Conservation (phyloP, 306 rosid species). For the Datisca glomerata region DNA sequence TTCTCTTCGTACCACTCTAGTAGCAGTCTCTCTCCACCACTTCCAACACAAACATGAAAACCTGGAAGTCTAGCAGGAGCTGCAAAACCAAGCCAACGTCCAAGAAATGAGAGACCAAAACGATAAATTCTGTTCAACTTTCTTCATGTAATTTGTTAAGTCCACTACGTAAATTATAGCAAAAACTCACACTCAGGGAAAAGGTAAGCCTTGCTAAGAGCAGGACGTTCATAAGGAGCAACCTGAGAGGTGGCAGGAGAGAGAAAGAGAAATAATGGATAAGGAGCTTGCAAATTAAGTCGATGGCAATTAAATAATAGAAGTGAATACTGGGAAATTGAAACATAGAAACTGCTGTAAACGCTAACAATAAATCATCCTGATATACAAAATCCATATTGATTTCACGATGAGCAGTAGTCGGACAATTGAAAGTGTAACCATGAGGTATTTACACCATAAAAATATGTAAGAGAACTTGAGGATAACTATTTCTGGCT, state of each 20-base stretch:
- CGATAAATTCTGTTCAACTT: not conserved
- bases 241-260: conserved; percentile 30
- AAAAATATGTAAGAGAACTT: too few species aligned
- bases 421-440: too few species aligned
- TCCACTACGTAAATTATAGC: not conserved
- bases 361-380: too few species aligned
- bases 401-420: too few species aligned
- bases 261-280: conserved; percentile 1
- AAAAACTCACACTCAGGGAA: conserved; percentile 79
- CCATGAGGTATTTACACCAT: too few species aligned
- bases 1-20: conserved; percentile 84
- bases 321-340: too few species aligned
- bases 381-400: too few species aligned
- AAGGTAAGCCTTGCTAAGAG: conserved; percentile 92
- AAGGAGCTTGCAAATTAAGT: conserved; percentile 6
- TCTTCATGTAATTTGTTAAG: not conserved
- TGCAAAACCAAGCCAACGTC: conserved; percentile 24
- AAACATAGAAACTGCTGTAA: too few species aligned
- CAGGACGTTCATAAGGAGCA: conserved; percentile 99
- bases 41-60: conserved; percentile 83
- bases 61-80: conserved; percentile 99
- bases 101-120: conserved; percentile 5
- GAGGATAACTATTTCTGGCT: too few species aligned
- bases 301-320: too few species aligned
- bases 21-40: conserved; percentile 87